Conservation (phyloP, 345 rosid species). For the Sapria himalayana region DNA sequence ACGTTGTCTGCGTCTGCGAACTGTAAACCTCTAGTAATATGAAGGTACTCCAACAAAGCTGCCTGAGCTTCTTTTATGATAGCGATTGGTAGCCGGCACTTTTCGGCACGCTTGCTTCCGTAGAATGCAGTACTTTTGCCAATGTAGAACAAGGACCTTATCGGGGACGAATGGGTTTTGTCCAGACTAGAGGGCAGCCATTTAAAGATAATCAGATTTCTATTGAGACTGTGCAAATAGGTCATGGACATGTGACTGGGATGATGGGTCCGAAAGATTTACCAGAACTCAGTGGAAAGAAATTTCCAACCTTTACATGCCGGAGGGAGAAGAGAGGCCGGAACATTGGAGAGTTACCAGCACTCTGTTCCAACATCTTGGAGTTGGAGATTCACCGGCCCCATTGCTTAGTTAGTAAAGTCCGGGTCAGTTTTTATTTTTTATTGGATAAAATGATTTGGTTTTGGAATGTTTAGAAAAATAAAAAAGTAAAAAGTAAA, state of each 20-base stretch:
- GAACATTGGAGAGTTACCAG: too few relatives aligned
- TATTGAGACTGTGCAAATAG: constrained; percentile 17
- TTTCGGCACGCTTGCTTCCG: constrained; percentile 11
- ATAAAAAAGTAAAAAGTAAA: too few relatives aligned
- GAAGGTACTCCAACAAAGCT: constrained; percentile 53
- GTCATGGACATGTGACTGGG: constrained; percentile 13
- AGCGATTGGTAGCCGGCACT: constrained; percentile 12
- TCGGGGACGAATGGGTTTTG: constrained; percentile 8
- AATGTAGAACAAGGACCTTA: constrained; percentile 9
- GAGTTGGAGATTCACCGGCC: too few relatives aligned
- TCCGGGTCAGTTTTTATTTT: too few relatives aligned
- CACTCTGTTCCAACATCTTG: too few relatives aligned
- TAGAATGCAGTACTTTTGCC: constrained; percentile 23
- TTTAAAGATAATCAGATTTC: constrained; percentile 17
- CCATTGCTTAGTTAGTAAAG: too few relatives aligned
- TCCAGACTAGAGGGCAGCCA: constrained; percentile 19
- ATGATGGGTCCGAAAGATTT: not conserved
- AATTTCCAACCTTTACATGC: too few relatives aligned
- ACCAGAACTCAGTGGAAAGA: too few relatives aligned
- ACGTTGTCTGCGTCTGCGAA: constrained; percentile 48
- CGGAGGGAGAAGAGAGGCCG: too few relatives aligned
- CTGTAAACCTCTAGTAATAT: constrained; percentile 31
- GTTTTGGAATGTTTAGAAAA: too few relatives aligned
- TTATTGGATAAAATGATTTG: too few relatives aligned
- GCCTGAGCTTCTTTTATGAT: constrained; percentile 28